Evolutionary conservation across 2,329 filamentous ascomycete species (phyloP), one percentile per base, ranked within the genome.

Genomic region (Blastomyces emzantsi): DNA sequence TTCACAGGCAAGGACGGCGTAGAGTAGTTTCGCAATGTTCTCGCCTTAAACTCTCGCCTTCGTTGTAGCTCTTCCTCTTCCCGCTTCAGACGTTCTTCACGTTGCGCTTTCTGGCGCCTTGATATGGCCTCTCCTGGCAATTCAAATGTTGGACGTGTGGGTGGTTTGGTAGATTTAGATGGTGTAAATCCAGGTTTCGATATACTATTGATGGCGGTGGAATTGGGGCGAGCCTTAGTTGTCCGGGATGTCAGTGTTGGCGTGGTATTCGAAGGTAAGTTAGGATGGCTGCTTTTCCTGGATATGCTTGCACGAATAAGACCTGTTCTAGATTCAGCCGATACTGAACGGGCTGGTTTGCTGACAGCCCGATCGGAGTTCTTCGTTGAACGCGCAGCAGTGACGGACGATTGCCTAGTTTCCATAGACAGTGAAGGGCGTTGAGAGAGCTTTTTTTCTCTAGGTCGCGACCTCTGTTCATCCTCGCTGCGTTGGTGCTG

Each of bases 101-200:
- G 76, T 28, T 79, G 76, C 7, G 79, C 80, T 68, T 79, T 82
- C n/a, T 83, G 71, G 66, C 80, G 82, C 4, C 80, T 80, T 2
- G 82, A 80, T 4, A 83, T 74, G 17, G 76, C 79, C 66, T 83
- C 81, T 19, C 82, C 82, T 0, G 82, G 81, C 0, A 84, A 75
- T 57, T 79, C 74, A 68, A 84, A 84, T 3, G 74, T 80, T 8
- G 81, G 70, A 60, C 72, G 77, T 0, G 82, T 84, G 0, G 79
- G 79, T 17, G 80, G 74, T 67, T 81, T 83, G 28, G 73, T 74
- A 1, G 81, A 83, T 67, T 81, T 84, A 76, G 80, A 9, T 73
- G 79, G 33, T 74, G 81, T 67, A 80, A 84, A 64, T 73, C 77
- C 69, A 78, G 73, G 67, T 75, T 80, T 70, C 80, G 76, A 60